Conservation (phyloP, 139 green algal species). For the Mesostigma viride region DNA sequence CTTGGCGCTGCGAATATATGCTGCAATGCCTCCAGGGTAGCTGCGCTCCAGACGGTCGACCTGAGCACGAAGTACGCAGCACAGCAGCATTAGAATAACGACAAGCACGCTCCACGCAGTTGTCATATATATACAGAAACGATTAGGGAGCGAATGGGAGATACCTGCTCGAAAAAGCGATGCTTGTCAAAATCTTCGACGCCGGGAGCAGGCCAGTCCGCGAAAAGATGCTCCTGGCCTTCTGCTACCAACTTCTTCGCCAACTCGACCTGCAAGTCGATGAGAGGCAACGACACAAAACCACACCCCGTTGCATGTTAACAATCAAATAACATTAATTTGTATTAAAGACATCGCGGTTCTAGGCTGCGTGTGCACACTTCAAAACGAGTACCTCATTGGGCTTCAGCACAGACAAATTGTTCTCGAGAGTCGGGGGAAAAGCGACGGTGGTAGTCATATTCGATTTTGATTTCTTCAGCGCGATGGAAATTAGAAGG, state of each 20-base stretch:
- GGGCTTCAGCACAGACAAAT: no score
- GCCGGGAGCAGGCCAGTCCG: slow-evolving; percentile 50
- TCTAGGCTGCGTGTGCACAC: no score
- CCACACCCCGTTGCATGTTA: no score
- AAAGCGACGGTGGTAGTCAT: no score
- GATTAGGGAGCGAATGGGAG: not conserved
- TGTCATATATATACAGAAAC: no score
- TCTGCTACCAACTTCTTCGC: not conserved
- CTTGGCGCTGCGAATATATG: slow-evolving; percentile 77
- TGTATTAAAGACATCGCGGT: no score
- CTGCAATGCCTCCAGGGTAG: slow-evolving; percentile 69
- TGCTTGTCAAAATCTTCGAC: slow-evolving; percentile 26
- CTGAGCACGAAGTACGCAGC: slow-evolving; percentile 33
- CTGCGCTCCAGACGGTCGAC: slow-evolving; percentile 51
- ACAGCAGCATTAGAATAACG: not conserved
- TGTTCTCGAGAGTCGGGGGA: no score
- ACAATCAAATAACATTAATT: no score
- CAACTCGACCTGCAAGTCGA: slow-evolving; percentile 11
- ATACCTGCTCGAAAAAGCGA: slow-evolving; percentile 28
- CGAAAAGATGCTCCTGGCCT: slow-evolving; percentile 68
- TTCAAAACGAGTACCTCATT: no score
- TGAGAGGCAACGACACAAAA: no score
- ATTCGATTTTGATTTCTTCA: no score
- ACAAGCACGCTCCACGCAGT: not conserved
- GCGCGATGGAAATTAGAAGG: no score